Evolutionary conservation across 2,329 filamentous ascomycete species (phyloP), one percentile per base, ranked within the genome.

Genomic region (Exophiala bonariae): DNA sequence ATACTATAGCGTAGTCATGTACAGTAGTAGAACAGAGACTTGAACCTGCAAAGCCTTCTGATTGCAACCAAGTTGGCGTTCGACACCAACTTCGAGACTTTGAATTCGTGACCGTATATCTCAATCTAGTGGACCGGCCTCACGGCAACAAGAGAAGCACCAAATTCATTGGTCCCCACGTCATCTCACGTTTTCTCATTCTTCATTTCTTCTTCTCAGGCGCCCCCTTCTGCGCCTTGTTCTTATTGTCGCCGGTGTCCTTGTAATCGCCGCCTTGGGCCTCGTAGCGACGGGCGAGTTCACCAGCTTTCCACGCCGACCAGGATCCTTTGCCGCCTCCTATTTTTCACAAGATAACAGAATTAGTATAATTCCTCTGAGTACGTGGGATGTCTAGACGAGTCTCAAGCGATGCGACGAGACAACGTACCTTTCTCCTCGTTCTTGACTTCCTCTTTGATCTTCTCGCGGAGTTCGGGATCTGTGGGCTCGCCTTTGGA

Each of bases 281-380:
- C 34, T 58, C 52, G 41, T 58, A 57, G 14, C 52, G 35, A 9
- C 50, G 44, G 14, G 55, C 48, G 33, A 57, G 17, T 49, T 57
- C 56, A 14, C 54, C 54, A 14, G 56, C 56, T 43, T 57, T 59
- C 56, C 54, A 59, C 37, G 56, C 56, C 20, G 54, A 59, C 55
- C 53, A 56, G 20, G 47, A 56, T 8, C 57, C 57, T 44, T 44
- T 41, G 19, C 53, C 55, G 18, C 55, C 53, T 16, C 53, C 50
- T 54, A 18, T 20, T 19, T 28, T 23, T 8, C 18, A 36, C 20
- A 37, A n/a, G 22, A n/a, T n/a, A n/a, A n/a, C 23, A 33, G 14
- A 5, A 42, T 26, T 26, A 26, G 23, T 26, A 26, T 6, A 6
- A 6, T 26, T 6, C 6, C 23, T 26, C 23, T 6, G 23, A 26